Base-by-base conservation (phyloP, 2,329 filamentous ascomycete genomes). In the Apiospora hydei region DNA sequence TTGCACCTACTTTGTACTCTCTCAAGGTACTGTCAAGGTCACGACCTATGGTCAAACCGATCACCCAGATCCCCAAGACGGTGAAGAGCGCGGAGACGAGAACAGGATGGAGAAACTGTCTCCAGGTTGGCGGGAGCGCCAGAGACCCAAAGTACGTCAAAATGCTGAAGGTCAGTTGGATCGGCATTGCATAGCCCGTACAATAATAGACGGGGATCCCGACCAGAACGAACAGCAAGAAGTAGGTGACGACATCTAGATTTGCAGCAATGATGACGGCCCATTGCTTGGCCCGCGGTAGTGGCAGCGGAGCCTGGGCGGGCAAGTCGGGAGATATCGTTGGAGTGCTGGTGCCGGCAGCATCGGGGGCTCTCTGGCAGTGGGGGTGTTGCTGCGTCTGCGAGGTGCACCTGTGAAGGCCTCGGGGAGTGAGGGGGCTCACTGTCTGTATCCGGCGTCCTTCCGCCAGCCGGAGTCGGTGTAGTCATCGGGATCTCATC, bases 31-130 rank as follows among this genome's bases (percentile, higher is more conserved):
- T 74, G 10, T 77, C 69, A 1, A 91, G 81, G 13, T 73, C 77
- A 16, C 84, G 78, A n/a, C 83, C 82, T 4, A 80, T 79, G 18
- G 83, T 82, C 2, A 86, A 81, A 0, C 87, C 88, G 3, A 91
- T 81, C 11, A 87, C 80, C 85, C 87, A 91, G 72, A 90, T 80
- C 0, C 82, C 80, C 0, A 90, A 78, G 11, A 90, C 84, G 1
- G 87, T 88, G 73, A 87, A 75, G 14, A 87, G 82, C 0, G 89
- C 87, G 0, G 88, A 87, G 10, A 89, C 84, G 4, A 91, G 81
- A 1, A 91, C 88, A 0, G 89, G 89, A 77, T 91, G 89, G 3
- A 91, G 81, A 74, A 88, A 86, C 57, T 85, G 84, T 26, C 83
- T 81, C 84, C 86, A 90, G 2, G 75, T 78, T 0, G 82, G 77